Base-by-base conservation (phyloP, 805 yeast species). In the Myxozyma monticola region DNA sequence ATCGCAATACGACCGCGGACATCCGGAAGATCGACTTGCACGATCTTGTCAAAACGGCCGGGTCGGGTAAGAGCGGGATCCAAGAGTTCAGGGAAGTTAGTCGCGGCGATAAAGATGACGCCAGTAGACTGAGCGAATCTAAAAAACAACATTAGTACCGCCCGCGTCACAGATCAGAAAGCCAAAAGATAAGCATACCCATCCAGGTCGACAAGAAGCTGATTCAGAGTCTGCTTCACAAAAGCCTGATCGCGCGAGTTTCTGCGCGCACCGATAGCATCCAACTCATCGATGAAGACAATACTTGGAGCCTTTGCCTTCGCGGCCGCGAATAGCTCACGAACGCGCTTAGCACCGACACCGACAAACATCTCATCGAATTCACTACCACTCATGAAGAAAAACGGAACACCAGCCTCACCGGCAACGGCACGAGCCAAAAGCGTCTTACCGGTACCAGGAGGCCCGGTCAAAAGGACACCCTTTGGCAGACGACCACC, bases 401-500 rank as follows among this genome's bases (percentile, higher is more conserved):
- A 91, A 66, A 93, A 93, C 37, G 98, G 99, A 21, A 93, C 98
- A 48, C 96, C 98, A 5, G 99, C 98, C 71, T 91, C 98, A 57
- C 98, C 98, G 6, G 99, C 99, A 26, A 96, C 95, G 25, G 99
- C 98, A 62, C 98, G 81, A 0, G 98, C 98, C 57, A 93, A 78
- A 60, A 91, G 75, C 1, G 99, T 93, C 68, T 93, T 91, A 79
- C 99, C 99, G 4, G 99, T 91, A 71, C 99, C 99, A 36, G 99
- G 99, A 33, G 99, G 99, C 39, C 99, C 99, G 10, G 98, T 93
- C 58, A 91, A 75, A 51, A 93, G 73, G 5, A 93, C 96, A 75
- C 99, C 99, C 68, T 91, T 93, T 51, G 99, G 98, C 62, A 93
- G 76, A 69, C 90, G 90, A 44, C 99, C 99, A 60, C 99, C 99